Evolutionary conservation across 352 stramenopile genomes (phyloP).

Genomic region (Blastocystis sp.): DNA sequence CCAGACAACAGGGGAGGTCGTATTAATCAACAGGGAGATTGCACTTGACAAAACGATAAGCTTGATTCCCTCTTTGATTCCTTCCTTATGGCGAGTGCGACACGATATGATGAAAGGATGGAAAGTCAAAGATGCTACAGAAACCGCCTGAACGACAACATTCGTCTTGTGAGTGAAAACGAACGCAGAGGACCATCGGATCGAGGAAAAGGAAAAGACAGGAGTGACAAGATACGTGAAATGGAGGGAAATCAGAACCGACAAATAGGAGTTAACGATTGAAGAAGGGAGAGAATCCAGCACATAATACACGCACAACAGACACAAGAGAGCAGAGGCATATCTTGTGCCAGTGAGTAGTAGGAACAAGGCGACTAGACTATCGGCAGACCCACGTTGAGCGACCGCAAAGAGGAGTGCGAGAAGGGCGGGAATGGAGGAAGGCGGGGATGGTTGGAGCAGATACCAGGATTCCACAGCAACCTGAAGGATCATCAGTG

Average conservation of each 20-base stretch:
- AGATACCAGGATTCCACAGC: background rate
- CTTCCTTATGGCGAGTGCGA: background rate
- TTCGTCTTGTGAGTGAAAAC: slow-evolving; percentile 7
- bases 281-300: background rate
- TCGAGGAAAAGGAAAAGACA: background rate
- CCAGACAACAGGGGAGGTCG: slow-evolving; percentile 9
- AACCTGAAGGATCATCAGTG: background rate
- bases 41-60: background rate
- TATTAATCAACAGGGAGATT: slow-evolving; percentile 19
- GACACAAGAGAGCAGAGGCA: background rate
- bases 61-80: background rate
- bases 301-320: background rate
- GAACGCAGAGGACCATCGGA: slow-evolving; percentile 27
- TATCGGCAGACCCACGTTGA: background rate
- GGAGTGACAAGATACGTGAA: background rate
- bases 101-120: background rate
- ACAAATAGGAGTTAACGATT: background rate
- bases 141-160: background rate
- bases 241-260: background rate
- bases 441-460: background rate
- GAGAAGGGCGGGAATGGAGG: background rate
- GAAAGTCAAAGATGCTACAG: background rate
- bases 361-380: background rate
- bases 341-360: background rate
- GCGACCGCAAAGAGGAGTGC: background rate